Base-by-base conservation (phyloP, 208 protist species). In the Naegleria fowleri region DNA sequence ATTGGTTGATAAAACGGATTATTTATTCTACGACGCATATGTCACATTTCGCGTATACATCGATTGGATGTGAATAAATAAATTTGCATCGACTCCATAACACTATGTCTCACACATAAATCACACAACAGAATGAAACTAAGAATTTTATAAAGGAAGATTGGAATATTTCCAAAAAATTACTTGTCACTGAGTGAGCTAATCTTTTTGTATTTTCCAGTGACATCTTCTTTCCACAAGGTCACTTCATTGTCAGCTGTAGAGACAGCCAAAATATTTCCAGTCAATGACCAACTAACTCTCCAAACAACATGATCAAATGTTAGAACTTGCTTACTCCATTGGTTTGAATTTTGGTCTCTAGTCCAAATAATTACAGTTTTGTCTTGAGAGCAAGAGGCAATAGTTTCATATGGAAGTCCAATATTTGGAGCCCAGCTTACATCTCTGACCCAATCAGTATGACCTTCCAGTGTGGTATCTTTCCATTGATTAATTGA, bases 381-480 rank as follows among this genome's bases (percentile, higher is more conserved):
- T 90, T 76, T 36, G 16, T 90, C 86, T 76, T 90, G 86, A 29
- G 86, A 90, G 6, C 51, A 36, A 22, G 86, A 43, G 58, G 86
- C 86, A 76, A 90, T 90, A 25, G 86, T 90, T 16, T 90, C 51
- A 90, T 59, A 76, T 13, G 48, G 48, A 13, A 90, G 51, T 76
- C 86, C 86, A 76, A 90, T 76, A n/a, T 90, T 90, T 76, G 86
- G 52, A 25, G 86, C 86, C 86, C 86, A 90, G 41, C 48, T 33
- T 11, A 90, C 86, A 90, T 90, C 86, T 59, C 86, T 59, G 25
- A 90, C 51, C 86, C 86, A 90, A 41, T 90, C 86, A 76, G 43
- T 22, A 38, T 90, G 86, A 22, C 38, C 36, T 48, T 76, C 51
- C 36, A 90, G 75, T 59, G 5, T 43, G 5, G 11, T 7, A n/a